Base-by-base conservation (phyloP, 495 filamentous ascomycete genomes). In the Rusavskia elegans region DNA sequence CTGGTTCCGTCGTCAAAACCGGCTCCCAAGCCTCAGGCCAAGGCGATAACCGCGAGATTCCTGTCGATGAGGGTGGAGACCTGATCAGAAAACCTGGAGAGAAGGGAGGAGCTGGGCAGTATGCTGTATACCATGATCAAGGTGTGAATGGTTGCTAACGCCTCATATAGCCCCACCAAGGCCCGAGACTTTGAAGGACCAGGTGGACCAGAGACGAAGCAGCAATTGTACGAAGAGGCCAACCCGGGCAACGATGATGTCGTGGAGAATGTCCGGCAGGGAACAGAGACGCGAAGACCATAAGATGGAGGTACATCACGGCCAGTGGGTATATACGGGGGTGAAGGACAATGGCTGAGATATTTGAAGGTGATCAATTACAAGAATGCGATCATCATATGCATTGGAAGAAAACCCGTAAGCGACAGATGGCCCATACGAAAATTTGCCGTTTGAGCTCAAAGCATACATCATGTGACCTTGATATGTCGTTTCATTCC, bases 11-110 rank as follows among this genome's bases (percentile, higher is more conserved):
- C 21, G 71, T 71, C 4, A 68, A 52, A 29, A 63, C 67, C 55
- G 72, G 72, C 46, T 69, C 66, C 27, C 59, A 61, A 4, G 71
- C 69, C 11, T 66, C 63, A 0, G 73, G 73, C 37, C 63, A 59
- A 1, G 71, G 72, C 11, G 67, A 70, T 54, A 73, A 74, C 48
- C 60, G 71, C 27, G 71, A 73, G 56, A 75, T 75, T 21, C 69
- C 73, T 9, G 51, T 62, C 13, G 55, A 56, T 5, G 71, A 76
- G 50, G 71, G 72, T n/a, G 72, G 73, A 11, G 65, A 61, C 23
- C 52, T 68, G 38, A 61, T 61, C 1, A 49, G n/a, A n/a, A 64
- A 64, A 29, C 54, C 49, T 0, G 50, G 54, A 14, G 54, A 56
- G 50, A 56, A 56, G 36, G 50, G 54, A 5, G 49, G 36, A 25